Base-by-base conservation (phyloP, 2,329 filamentous ascomycete species). In the Epichloe elymi region DNA sequence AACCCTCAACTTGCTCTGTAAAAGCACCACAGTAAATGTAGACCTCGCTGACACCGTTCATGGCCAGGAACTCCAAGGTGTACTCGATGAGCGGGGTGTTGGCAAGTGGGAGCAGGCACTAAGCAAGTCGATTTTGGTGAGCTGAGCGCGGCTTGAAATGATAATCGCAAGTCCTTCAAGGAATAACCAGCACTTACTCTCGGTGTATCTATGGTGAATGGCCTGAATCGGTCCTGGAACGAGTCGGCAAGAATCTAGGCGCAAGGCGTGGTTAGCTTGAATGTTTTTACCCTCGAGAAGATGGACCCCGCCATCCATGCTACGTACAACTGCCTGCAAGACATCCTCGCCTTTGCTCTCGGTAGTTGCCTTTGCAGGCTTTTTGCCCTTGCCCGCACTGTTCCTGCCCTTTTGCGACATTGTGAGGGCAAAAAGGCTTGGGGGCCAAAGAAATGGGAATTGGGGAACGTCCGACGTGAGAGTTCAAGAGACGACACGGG, bases 61-160 rank as follows among this genome's bases (percentile, higher is more conserved):
- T 91, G 57, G 89, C 89, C 1, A 98, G 82, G 62, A 95, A 97
- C 64, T 97, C 90, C 61, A 97, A 82, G 4, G 91, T 97, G 67
- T 98, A 97, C 68, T 98, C 93, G 70, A 98, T 95, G 56, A 98
- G 75, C 37, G 93, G 91, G 2, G 85, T 90, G 67, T 97, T 97
- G 54, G 88, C 93, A 54, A 98, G 77, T 11, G 91, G 89, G 6
- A 98, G 76, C 35, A 98, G 83, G 72, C 93, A 97, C 87, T 94
- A 61, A 33, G 37, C 38, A 38, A 38, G n/a, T 37, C 44, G 2
- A 20, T 15, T 23, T n/a, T 12, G 41, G 37, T 49, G 33, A 48
- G 38, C 48, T 33, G 45, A 35, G 3, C 12, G 35, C 35, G 20
- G 20, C 30, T n/a, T 20, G n/a, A 5, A 12, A 15, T 23, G n/a